Conservation (phyloP, 169 alveolate species). For the Pseudocohnilembus persalinus region DNA sequence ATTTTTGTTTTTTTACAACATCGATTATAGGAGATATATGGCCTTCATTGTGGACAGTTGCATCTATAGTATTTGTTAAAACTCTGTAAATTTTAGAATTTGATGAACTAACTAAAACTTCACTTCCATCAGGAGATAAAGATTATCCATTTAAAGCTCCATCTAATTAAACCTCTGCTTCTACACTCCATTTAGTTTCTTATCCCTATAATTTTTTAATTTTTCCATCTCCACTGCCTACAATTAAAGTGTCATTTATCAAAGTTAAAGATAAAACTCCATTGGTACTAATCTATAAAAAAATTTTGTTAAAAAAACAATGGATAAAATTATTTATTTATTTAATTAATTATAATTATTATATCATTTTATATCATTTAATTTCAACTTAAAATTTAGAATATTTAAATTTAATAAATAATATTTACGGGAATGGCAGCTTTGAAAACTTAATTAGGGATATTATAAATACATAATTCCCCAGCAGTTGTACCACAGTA, state of each 20-base stretch:
- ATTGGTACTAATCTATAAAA: conserved; percentile 48
- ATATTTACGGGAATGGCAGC: conserved; percentile 69
- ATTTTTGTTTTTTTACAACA: conserved; percentile 11
- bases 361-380: not conserved
- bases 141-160: conserved; percentile 69
- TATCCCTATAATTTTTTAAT: conserved; percentile 68
- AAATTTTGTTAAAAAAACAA: not conserved
- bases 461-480: conserved; percentile 71
- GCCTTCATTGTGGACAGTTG: conserved; percentile 77
- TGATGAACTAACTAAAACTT: conserved; percentile 65
- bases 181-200: conserved; percentile 64
- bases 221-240: conserved; percentile 88
- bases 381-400: not conserved
- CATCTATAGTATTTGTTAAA: conserved; percentile 57
- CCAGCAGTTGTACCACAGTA: conserved; percentile 81
- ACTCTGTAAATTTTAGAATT: conserved; percentile 73
- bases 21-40: conserved; percentile 71
- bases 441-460: conserved; percentile 67
- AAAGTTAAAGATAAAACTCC: conserved; percentile 59
- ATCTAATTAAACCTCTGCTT: conserved; percentile 74
- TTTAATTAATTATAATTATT: conserved; percentile 28
- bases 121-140: conserved; percentile 57
- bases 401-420: not conserved
- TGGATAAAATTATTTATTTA: conserved; percentile 23
- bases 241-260: conserved; percentile 59